Evolutionary conservation across 306 rosid species (phyloP).

Genomic region (Mucuna pruriens): DNA sequence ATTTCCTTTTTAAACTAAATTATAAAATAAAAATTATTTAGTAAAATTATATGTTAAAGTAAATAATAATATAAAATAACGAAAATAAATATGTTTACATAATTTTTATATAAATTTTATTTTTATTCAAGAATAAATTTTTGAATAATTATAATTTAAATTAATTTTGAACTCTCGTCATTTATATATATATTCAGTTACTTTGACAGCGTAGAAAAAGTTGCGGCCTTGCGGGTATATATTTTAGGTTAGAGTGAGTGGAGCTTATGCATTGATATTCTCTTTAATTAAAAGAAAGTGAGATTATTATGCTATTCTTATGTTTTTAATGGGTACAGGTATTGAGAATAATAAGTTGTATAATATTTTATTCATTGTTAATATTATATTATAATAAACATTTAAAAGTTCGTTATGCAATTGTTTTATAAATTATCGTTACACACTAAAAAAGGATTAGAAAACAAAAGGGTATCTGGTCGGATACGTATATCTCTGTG

Average conservation of each 20-base stretch:
- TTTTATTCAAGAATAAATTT: too few relatives aligned
- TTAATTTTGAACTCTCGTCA: too few relatives aligned
- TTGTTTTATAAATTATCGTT: background rate
- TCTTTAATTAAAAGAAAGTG: background rate
- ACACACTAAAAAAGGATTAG: background rate
- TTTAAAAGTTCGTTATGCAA: background rate
- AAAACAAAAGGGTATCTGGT: background rate
- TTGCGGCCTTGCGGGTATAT: background rate
- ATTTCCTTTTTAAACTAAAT: too few relatives aligned
- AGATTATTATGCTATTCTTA: background rate
- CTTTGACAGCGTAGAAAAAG: background rate
- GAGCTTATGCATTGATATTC: background rate
- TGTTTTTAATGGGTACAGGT: background rate
- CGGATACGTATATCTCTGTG: background rate
- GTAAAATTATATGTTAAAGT: too few relatives aligned
- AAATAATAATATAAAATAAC: too few relatives aligned
- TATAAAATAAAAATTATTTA: too few relatives aligned
- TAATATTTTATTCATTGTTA: background rate
- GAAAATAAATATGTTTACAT: too few relatives aligned
- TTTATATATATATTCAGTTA: background rate
- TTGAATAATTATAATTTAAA: too few relatives aligned
- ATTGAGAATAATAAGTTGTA: background rate
- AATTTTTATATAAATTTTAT: too few relatives aligned
- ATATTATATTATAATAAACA: background rate
- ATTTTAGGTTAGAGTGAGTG: background rate